A percentile compares a stretch with the other conserved stretches of the same genome.
Evolutionary conservation across 257 asterid genomes (phyloP).

Genomic region (Echites panduratus): DNA sequence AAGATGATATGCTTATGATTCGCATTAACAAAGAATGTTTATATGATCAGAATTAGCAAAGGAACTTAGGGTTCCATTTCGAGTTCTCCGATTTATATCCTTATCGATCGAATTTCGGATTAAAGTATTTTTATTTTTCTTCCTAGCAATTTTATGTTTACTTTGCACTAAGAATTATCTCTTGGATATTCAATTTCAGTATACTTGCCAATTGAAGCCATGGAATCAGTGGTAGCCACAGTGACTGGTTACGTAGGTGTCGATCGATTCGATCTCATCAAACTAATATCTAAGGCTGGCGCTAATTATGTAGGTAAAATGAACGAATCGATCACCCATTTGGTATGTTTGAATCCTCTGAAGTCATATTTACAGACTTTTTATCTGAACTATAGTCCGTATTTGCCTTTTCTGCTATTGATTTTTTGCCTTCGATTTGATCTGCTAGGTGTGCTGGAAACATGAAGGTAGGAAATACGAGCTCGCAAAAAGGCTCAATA

Average conservation of each 20-base stretch:
- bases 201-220: conserved; percentile 35
- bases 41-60: neutral
- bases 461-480: conserved; percentile 36
- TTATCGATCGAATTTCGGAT: neutral
- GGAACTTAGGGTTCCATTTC: conserved; percentile 5
- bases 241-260: conserved; percentile 39
- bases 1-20: too few species aligned
- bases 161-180: neutral
- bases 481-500: too few species aligned
- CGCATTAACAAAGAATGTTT: too few species aligned
- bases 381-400: neutral
- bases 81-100: neutral
- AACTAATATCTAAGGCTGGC: conserved; percentile 31
- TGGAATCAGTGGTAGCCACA: conserved; percentile 62
- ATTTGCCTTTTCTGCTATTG: neutral
- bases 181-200: neutral
- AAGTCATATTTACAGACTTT: neutral
- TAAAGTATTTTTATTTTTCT: neutral
- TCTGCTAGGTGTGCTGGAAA: conserved; percentile 40
- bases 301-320: conserved; percentile 37
- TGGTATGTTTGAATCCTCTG: conserved; percentile 18
- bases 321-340: conserved; percentile 35
- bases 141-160: neutral
- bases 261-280: conserved; percentile 44
- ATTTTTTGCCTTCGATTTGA: neutral